Evolutionary conservation across 106 monocot genomes (phyloP).

Genomic region (Acorus calamus): DNA sequence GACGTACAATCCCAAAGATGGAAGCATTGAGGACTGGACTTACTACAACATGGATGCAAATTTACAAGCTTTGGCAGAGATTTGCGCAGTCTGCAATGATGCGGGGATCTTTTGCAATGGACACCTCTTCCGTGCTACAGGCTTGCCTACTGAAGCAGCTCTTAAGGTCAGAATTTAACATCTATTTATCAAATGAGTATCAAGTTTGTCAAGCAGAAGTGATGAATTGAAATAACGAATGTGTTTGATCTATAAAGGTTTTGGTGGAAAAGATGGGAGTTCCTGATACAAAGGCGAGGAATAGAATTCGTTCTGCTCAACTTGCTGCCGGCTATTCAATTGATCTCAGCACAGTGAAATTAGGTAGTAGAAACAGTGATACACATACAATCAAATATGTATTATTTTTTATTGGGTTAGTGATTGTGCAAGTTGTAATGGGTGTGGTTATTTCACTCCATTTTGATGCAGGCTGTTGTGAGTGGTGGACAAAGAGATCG

Average conservation of each 20-base stretch:
- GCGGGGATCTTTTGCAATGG: slow-evolving; percentile 43
- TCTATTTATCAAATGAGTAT: neutral
- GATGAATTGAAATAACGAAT: too few species aligned
- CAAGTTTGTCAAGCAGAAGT: neutral
- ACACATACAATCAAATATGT: neutral
- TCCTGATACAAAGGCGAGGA: slow-evolving; percentile 41
- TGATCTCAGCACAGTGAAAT: slow-evolving; percentile 18
- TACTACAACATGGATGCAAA: slow-evolving; percentile 47
- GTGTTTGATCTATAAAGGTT: slow-evolving; percentile 22
- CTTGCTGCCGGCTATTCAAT: slow-evolving; percentile 24
- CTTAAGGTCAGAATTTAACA: slow-evolving; percentile 39
- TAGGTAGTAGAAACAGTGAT: slow-evolving; percentile 22
- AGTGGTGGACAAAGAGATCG: slow-evolving; percentile 72
- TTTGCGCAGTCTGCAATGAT: slow-evolving; percentile 81
- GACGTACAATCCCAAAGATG: slow-evolving; percentile 68
- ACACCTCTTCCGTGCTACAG: slow-evolving; percentile 41
- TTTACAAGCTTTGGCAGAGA: slow-evolving; percentile 41
- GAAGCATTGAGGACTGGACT: slow-evolving; percentile 51
- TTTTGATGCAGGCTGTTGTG: slow-evolving; percentile 41
- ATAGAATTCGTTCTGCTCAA: slow-evolving; percentile 11
- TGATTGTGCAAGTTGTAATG: neutral
- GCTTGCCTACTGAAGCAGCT: slow-evolving; percentile 82
- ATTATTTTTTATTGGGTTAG: neutral
- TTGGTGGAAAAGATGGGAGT: slow-evolving; percentile 86
- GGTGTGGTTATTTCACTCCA: neutral